Conservation (phyloP, 2,329 filamentous ascomycete genomes). For the Elsinoe ampelina region DNA sequence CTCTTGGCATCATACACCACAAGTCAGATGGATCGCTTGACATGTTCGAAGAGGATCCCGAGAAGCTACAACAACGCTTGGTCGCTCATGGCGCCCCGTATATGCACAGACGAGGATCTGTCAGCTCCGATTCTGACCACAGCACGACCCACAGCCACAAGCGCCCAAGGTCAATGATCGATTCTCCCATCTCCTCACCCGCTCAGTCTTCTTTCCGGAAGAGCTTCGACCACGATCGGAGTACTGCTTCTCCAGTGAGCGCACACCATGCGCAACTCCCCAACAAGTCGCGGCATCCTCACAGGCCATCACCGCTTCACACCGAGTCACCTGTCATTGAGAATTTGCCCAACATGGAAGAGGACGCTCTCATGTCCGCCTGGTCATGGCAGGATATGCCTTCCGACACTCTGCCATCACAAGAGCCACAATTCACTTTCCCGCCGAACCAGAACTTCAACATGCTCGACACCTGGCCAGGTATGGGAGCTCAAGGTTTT, state of each 20-base stretch:
- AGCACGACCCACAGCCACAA: constrained; percentile 31
- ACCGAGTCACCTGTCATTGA: constrained; percentile 13
- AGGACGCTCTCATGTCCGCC: constrained; percentile 14
- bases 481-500: not conserved
- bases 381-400: constrained; percentile 15
- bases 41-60: constrained; percentile 52
- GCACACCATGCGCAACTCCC: constrained; percentile 17
- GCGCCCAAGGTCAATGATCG: constrained; percentile 26
- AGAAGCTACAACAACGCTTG: constrained; percentile 46
- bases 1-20: constrained; percentile 48
- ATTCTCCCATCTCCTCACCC: constrained; percentile 26
- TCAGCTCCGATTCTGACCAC: constrained; percentile 50
- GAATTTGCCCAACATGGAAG: constrained; percentile 12
- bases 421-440: constrained; percentile 11
- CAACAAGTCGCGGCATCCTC: constrained; percentile 24
- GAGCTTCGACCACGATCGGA: constrained; percentile 23
- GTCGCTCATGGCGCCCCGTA: constrained; percentile 44
- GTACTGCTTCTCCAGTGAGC: constrained; percentile 22
- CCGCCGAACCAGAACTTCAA: not conserved
- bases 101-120: constrained; percentile 43
- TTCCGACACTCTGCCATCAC: not conserved
- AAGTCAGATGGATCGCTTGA: constrained; percentile 37
- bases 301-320: constrained; percentile 20
- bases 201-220: constrained; percentile 25
- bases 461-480: constrained; percentile 8